Evolutionary conservation across 1,284 basidiomycete species (phyloP), one percentile per base, ranked within the genome.

Genomic region (Moesziomyces antarcticus): DNA sequence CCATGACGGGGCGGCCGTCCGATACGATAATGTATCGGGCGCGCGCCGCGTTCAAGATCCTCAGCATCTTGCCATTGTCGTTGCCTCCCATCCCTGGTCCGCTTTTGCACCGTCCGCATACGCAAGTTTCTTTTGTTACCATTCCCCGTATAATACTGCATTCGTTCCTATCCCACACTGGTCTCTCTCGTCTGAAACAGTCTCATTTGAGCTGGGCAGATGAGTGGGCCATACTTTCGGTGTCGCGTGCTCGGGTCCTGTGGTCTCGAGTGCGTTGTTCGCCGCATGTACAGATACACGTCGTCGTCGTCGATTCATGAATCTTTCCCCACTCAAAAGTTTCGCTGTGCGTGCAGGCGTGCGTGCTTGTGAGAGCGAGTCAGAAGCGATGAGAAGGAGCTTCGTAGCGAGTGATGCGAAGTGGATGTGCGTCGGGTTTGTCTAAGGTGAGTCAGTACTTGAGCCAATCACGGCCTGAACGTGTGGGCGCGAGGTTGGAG

Each of bases 91-190:
- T 68, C 65, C 56, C 30, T 68, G 58, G 65, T 68, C 33, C 44
- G 30, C 46, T 35, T 62, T 68, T 62, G 65, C 65, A 54, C 55
- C 65, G 53, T 60, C 53, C 64, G 65, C 59, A 68, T 68, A 51
- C 55, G 65, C 65, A 68, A 44, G 50, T 48, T 46, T 57, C 40
- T 43, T 33, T 43, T 33, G 41, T 57, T 33, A 33, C 30, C 50
- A 65, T 50, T 62, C 55, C 51, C 55, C 65, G 58, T 57, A 40
- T 58, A 62, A 62, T 68, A 51, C 61, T 60, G 59, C 58, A 61
- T 68, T 22, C 50, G 45, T 40, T 47, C 40, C 16, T 46, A 40
- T 11, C 8, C 11, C 30, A 33, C 3, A 10, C 13, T 33, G 30
- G 30, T 33, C 13, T 27, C 13, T 33, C 30, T 33, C 11, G 30